These are phyloP conservation scores for Colletotrichum lentis DNA, from an alignment of 2,329 filamentous ascomycete genomes.

Conservation along the genomic window DNA sequence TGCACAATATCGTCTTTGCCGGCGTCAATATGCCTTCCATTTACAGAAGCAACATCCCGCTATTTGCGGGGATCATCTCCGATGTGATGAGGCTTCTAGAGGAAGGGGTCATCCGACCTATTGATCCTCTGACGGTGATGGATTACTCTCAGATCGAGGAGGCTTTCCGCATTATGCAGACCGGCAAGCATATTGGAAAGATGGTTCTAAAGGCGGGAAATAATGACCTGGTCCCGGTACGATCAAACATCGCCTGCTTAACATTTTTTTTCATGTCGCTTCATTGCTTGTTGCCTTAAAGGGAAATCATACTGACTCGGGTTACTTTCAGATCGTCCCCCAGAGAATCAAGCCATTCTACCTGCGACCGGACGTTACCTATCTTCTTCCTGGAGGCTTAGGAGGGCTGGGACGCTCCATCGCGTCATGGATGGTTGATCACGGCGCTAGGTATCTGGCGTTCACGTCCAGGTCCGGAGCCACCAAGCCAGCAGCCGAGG, in stretches of 20 bases:
- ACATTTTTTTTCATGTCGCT: too few species aligned
- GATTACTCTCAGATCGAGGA: conserved; percentile 33
- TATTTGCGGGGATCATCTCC: too few species aligned
- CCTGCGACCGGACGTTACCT: conserved; percentile 32
- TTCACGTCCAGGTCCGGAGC: conserved; percentile 42
- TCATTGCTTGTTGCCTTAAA: too few species aligned
- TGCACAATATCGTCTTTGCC: too few species aligned
- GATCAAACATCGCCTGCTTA: too few species aligned
- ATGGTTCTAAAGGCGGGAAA: conserved; percentile 43
- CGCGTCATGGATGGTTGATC: conserved; percentile 41
- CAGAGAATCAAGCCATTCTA: not conserved
- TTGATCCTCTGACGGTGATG: too few species aligned
- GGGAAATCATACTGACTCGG: too few species aligned
- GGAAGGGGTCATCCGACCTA: too few species aligned
- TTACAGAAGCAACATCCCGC: too few species aligned
- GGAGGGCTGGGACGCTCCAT: conserved; percentile 43
- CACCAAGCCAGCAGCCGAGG: conserved; percentile 20
- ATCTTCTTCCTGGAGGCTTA: conserved; percentile 44
- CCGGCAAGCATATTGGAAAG: conserved; percentile 50
- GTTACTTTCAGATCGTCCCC: not conserved
- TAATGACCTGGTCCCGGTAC: conserved; percentile 23
- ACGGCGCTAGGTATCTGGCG: conserved; percentile 44
- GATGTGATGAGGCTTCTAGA: too few species aligned
- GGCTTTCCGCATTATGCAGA: conserved; percentile 48
- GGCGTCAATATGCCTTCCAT: too few species aligned